Conservation (phyloP, 2,329 filamentous ascomycete species). For the Aspergillus tamarii region DNA sequence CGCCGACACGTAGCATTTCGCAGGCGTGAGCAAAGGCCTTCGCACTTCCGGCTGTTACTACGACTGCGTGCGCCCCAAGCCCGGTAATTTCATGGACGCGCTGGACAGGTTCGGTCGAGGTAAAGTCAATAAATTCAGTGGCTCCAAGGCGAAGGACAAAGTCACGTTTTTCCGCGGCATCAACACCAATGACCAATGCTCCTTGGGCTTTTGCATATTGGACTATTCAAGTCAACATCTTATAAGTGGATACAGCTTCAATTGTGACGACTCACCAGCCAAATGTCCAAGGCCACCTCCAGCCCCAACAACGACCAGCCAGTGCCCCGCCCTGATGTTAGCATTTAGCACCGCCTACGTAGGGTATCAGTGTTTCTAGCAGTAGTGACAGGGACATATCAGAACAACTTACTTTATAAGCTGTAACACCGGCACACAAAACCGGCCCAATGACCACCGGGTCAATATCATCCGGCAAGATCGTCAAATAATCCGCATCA, state of each 20-base stretch:
- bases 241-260: background rate
- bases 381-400: too few relatives aligned
- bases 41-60: constrained; percentile 48
- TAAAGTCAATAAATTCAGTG: constrained; percentile 47
- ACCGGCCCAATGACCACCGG: constrained; percentile 46
- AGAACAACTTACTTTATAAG: constrained; percentile 41
- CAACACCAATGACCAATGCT: constrained; percentile 48
- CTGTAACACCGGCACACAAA: constrained; percentile 50
- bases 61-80: constrained; percentile 45
- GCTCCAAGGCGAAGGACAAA: constrained; percentile 46
- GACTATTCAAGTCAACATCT: constrained; percentile 30
- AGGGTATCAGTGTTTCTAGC: background rate
- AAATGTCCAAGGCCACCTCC: constrained; percentile 52
- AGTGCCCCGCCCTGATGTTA: constrained; percentile 43
- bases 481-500: constrained; percentile 49
- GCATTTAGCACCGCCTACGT: constrained; percentile 47
- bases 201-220: constrained; percentile 50
- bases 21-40: constrained; percentile 47
- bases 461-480: constrained; percentile 49
- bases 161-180: constrained; percentile 44
- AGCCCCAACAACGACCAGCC: constrained; percentile 51
- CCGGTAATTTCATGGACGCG: constrained; percentile 42
- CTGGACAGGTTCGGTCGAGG: constrained; percentile 36
- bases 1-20: constrained; percentile 50
- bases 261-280: constrained; percentile 35